Percentiles rank a stretch among this genome's conserved stretches.
Conservation (phyloP, 1,139 yeast genomes). For the Candida buenavistaensis region DNA sequence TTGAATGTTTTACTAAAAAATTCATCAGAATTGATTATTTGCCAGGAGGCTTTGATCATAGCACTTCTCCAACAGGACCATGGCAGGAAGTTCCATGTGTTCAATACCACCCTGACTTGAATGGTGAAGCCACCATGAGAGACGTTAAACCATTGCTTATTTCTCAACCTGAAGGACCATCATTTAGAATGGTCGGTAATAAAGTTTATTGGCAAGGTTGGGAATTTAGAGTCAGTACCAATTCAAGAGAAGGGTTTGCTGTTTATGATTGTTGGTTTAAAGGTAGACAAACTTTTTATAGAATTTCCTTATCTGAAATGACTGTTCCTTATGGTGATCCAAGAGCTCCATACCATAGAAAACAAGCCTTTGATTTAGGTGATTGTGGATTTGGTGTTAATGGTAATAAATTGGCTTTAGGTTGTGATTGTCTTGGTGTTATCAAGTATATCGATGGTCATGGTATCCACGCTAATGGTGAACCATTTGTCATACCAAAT, state of each 20-base stretch:
- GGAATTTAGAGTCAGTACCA: slow-evolving; percentile 77
- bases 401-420: slow-evolving; percentile 73
- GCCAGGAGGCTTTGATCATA: slow-evolving; percentile 71
- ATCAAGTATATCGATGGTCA: slow-evolving; percentile 76
- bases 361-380: slow-evolving; percentile 86
- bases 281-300: slow-evolving; percentile 79
- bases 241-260: slow-evolving; percentile 83
- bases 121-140: slow-evolving; percentile 52
- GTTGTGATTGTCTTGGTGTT: slow-evolving; percentile 89
- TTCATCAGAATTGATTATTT: slow-evolving; percentile 77
- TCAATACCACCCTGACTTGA: slow-evolving; percentile 75
- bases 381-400: slow-evolving; percentile 86
- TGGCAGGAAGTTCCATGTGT: slow-evolving; percentile 63
- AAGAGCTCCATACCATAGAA: slow-evolving; percentile 77
- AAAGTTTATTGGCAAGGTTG: slow-evolving; percentile 87
- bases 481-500: slow-evolving; percentile 64
- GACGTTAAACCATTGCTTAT: slow-evolving; percentile 77
- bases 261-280: slow-evolving; percentile 75
- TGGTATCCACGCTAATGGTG: slow-evolving; percentile 62
- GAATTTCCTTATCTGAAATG: slow-evolving; percentile 83
- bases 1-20: slow-evolving; percentile 63
- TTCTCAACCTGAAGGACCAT: slow-evolving; percentile 84
- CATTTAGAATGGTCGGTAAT: slow-evolving; percentile 63
- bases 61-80: slow-evolving; percentile 56
- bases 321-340: slow-evolving; percentile 84